Conservation (phyloP, 345 rosid species). For the Aethionema arabicum region DNA sequence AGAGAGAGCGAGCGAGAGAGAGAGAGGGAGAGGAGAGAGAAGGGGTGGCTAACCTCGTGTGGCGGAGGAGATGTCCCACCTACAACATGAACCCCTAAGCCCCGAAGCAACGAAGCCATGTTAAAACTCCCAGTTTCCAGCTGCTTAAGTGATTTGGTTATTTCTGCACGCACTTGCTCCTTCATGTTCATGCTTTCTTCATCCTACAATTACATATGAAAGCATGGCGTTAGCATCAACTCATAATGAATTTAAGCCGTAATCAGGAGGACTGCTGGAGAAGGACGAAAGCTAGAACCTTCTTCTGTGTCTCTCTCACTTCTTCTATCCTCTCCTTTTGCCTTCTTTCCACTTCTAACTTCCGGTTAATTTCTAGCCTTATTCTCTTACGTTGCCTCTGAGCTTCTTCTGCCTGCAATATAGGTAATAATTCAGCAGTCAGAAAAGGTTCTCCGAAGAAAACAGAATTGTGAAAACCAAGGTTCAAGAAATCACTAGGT, state of each 20-base stretch:
- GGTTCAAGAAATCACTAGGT: no score
- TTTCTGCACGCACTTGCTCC: constrained; percentile 61
- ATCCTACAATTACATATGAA: constrained; percentile 45
- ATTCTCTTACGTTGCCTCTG: constrained; percentile 65
- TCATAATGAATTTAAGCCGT: background rate
- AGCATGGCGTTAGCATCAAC: constrained; percentile 18
- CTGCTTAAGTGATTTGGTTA: constrained; percentile 54
- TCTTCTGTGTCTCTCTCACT: constrained; percentile 82
- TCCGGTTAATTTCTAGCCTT: constrained; percentile 58
- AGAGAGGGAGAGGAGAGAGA: background rate
- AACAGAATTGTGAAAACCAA: no score
- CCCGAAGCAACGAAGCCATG: constrained; percentile 77
- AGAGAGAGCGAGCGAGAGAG: background rate
- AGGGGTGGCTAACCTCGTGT: constrained; percentile 51
- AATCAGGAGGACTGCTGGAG: constrained; percentile 9
- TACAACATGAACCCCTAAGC: constrained; percentile 62
- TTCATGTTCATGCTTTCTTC: constrained; percentile 75
- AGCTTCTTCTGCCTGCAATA: constrained; percentile 74
- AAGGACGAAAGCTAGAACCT: constrained; percentile 40
- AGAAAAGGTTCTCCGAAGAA: background rate
- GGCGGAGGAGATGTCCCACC: constrained; percentile 55
- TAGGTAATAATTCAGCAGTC: background rate
- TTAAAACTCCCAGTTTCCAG: constrained; percentile 58
- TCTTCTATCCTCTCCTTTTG: constrained; percentile 85
- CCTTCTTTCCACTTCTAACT: constrained; percentile 76